Evolutionary conservation across 768 basidiomycete genomes (phyloP).

Genomic region (Mrakia hoshinonis): DNA sequence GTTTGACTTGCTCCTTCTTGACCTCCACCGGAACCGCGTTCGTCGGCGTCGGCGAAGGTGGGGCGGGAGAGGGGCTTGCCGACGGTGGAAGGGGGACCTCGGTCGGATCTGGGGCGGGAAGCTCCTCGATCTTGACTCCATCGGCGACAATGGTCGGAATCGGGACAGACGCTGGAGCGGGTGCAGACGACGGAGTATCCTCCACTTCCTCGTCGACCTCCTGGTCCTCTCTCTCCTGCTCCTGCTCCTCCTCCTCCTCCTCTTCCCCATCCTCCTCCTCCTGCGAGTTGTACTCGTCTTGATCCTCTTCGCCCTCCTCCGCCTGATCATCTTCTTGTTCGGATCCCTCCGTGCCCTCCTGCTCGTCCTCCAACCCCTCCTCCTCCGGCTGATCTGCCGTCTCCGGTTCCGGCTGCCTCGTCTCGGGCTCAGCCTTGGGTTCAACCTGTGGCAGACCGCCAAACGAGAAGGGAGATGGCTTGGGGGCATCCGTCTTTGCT

Average conservation of each 20-base stretch:
- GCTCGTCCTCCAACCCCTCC: background rate
- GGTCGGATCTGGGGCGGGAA: background rate
- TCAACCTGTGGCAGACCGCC: background rate
- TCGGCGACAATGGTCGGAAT: slow-evolving; percentile 12
- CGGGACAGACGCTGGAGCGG: background rate
- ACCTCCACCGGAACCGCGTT: too few relatives aligned
- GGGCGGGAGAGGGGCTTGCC: background rate
- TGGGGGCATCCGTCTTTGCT: background rate
- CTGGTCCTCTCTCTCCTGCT: background rate
- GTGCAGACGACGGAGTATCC: background rate
- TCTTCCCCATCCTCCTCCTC: background rate
- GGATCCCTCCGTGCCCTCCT: background rate
- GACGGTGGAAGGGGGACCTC: slow-evolving; percentile 11
- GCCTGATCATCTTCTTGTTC: background rate
- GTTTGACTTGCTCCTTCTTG: background rate
- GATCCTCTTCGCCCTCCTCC: background rate
- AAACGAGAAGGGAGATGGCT: background rate
- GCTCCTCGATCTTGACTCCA: slow-evolving; percentile 16
- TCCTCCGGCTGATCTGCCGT: background rate
- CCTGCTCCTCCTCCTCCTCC: background rate
- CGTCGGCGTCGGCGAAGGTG: background rate
- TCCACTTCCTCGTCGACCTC: background rate
- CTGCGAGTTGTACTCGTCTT: background rate
- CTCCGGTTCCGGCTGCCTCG: background rate
- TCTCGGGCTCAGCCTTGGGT: background rate